These are phyloP conservation scores for Volvariella surrecta DNA, from an alignment of 1,284 basidiomycete genomes.

Conservation along the genomic window DNA sequence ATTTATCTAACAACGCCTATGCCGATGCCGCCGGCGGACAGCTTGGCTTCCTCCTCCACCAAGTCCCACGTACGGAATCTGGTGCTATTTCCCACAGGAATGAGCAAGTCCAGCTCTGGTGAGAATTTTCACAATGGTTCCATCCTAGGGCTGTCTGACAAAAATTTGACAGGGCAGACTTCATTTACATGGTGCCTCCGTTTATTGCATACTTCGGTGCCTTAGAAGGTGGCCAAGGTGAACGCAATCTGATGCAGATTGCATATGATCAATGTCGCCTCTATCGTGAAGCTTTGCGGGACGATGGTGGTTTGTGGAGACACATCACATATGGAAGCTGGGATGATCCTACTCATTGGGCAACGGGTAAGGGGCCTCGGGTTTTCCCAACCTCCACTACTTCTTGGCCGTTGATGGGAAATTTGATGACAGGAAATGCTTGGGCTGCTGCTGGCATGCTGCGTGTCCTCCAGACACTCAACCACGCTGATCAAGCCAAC, in stretches of 20 bases:
- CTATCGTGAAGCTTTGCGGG: slow-evolving; percentile 46
- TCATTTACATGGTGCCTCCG: slow-evolving; percentile 69
- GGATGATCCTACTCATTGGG: slow-evolving; percentile 44
- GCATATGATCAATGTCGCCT: slow-evolving; percentile 62
- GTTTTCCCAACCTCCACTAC: slow-evolving; percentile 1
- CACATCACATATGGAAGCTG: slow-evolving; percentile 41
- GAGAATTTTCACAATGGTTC: slow-evolving; percentile 8
- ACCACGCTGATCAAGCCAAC: slow-evolving; percentile 31
- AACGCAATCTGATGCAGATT: slow-evolving; percentile 38
- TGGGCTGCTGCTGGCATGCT: slow-evolving; percentile 67
- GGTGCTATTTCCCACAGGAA: slow-evolving; percentile 64
- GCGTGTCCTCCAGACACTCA: slow-evolving; percentile 49
- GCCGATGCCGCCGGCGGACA: slow-evolving; percentile 42
- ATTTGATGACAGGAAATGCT: slow-evolving; percentile 37
- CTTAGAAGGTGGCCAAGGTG: slow-evolving; percentile 29
- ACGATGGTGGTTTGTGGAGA: slow-evolving; percentile 39
- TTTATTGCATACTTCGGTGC: slow-evolving; percentile 73
- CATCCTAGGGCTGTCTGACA: neutral
- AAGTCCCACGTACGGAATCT: slow-evolving; percentile 42
- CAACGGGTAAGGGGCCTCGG: slow-evolving; percentile 28
- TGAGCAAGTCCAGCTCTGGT: slow-evolving; percentile 48
- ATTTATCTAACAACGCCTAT: slow-evolving; percentile 31
- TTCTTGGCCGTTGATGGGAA: neutral
- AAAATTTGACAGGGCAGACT: slow-evolving; percentile 37
- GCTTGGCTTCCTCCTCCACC: slow-evolving; percentile 50